Evolutionary conservation across 1,139 yeast species (phyloP).

Genomic region (Taphrina communis): DNA sequence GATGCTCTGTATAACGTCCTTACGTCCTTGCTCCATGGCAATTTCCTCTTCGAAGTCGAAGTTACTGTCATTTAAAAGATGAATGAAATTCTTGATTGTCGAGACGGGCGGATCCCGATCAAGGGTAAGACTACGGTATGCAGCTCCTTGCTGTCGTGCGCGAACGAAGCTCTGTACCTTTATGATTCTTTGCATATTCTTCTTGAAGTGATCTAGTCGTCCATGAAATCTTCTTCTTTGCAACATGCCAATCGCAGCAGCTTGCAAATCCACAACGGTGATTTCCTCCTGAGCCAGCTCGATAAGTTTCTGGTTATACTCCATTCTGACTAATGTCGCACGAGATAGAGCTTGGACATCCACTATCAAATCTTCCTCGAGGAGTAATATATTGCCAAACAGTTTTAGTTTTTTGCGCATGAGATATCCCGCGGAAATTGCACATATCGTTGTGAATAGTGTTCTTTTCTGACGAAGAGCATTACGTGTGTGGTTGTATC

Average conservation of each 20-base stretch:
- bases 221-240: conserved; percentile 36
- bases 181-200: conserved; percentile 64
- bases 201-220: conserved; percentile 60
- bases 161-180: conserved; percentile 76
- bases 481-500: conserved; percentile 2
- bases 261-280: conserved; percentile 54
- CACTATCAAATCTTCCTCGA: conserved; percentile 34
- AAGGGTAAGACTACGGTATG: conserved; percentile 72
- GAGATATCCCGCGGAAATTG: conserved; percentile 42
- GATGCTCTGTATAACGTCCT: conserved; percentile 67
- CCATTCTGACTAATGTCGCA: conserved; percentile 50
- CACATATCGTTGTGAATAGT: conserved; percentile 20
- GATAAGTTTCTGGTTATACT: conserved; percentile 3
- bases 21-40: conserved; percentile 69
- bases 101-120: conserved; percentile 77
- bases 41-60: conserved; percentile 77
- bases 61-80: conserved; percentile 75
- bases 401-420: conserved; percentile 40
- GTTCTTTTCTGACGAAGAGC: not conserved
- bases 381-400: conserved; percentile 39
- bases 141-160: conserved; percentile 69
- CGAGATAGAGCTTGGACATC: conserved; percentile 36
- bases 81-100: conserved; percentile 78
- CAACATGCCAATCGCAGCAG: conserved; percentile 42
- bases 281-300: conserved; percentile 1